Evolutionary conservation across 2,329 filamentous ascomycete species (phyloP), one percentile per base, ranked within the genome.

Genomic region (Trichocomaceae sp.): DNA sequence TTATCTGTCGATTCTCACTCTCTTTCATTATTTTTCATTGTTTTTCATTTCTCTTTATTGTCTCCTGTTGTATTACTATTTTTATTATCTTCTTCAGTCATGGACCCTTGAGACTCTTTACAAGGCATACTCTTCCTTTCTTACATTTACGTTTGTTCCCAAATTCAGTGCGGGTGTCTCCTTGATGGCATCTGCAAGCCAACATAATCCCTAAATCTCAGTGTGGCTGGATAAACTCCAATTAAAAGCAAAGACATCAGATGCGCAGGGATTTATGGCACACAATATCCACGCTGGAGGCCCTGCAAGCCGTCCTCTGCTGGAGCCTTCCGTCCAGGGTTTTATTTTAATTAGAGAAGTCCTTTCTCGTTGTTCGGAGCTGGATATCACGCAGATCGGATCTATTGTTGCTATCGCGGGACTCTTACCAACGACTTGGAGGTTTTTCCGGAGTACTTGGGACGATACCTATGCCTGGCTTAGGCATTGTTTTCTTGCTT

Each of bases 361-460:
- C 10, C 35, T 31, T 12, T 46, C 47, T 9, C 33, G 53, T 29
- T 51, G 42, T 13, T 51, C 47, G 5, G 33, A 50, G 33, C 41
- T 55, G 17, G 53, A 55, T n/a, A 46, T 55, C 41, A 51, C 53
- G 5, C 53, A 55, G 10, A 51, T 55, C 22, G 53, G 53, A 26
- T 55, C 53, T 31, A 41, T 55, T 12, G 53, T 55, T 33, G 53
- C 53, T 10, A 51, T 55, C 47, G 47, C 53, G 31, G 53, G 53
- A n/a, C 19, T 55, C 10, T 15, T 51, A 35, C 47, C 53, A 19
- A 47, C 41, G 19, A 41, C 48, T 23, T 55, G 53, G 53, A 50
- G 48, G 15, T 47, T 55, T n/a, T 41, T 55, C 8, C 53, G 29
- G 13, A 26, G 47, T 17, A 35, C 41, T 2, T 51, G 48, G 37